Evolutionary conservation across 2,329 filamentous ascomycete species (phyloP).

Genomic region (Fusarium setosum): DNA sequence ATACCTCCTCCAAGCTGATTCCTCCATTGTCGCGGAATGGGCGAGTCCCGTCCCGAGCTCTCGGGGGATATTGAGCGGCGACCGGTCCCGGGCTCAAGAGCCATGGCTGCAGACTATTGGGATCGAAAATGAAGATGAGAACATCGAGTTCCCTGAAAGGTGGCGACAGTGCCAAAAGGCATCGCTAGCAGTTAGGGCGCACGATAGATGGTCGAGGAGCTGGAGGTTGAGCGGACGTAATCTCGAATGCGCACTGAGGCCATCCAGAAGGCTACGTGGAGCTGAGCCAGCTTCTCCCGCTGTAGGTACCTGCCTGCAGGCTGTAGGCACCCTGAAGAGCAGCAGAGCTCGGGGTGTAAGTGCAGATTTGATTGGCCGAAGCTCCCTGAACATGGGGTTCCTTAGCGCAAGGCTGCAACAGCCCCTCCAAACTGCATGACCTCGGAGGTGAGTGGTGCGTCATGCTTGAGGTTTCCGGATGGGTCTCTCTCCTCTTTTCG

Average conservation of each 20-base stretch:
- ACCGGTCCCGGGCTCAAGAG: constrained; percentile 69
- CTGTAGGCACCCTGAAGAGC: constrained; percentile 21
- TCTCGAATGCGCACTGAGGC: constrained; percentile 30
- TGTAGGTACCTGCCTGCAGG: background rate
- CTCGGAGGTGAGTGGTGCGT: constrained; percentile 8
- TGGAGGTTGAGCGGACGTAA: constrained; percentile 25
- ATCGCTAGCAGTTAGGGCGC: constrained; percentile 25
- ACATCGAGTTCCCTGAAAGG: constrained; percentile 36
- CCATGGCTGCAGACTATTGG: constrained; percentile 60
- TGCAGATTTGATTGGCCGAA: constrained; percentile 35
- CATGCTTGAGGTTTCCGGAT: constrained; percentile 16
- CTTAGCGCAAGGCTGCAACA: constrained; percentile 42
- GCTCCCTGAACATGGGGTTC: constrained; percentile 20
- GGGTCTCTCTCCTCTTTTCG: constrained; percentile 24
- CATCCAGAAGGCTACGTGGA: constrained; percentile 45
- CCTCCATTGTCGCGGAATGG: constrained; percentile 80
- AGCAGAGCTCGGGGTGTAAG: background rate
- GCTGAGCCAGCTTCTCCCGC: constrained; percentile 24
- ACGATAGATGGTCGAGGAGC: constrained; percentile 6
- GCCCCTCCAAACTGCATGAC: constrained; percentile 35
- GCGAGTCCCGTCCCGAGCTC: constrained; percentile 85
- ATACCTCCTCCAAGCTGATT: constrained; percentile 82
- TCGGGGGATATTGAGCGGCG: constrained; percentile 77
- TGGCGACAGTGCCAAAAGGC: constrained; percentile 22
- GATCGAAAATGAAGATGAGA: constrained; percentile 24